These are phyloP conservation scores for Colletotrichum sp. DNA, from an alignment of 2,329 filamentous ascomycete species.

Conservation along the genomic window DNA sequence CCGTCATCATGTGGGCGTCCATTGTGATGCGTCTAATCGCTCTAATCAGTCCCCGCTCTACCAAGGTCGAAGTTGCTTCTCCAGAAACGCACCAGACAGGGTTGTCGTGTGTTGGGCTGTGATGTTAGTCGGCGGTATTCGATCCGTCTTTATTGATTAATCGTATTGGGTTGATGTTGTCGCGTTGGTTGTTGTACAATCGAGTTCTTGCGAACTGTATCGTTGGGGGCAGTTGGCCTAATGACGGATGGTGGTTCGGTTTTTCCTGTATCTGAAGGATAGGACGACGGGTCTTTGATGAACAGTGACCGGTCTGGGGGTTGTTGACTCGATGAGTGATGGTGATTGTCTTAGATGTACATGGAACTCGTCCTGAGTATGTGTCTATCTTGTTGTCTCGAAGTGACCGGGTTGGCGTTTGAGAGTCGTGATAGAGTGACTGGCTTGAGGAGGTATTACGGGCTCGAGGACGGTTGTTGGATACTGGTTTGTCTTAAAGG, in stretches of 20 bases:
- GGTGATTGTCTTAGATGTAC: slow-evolving; percentile 32
- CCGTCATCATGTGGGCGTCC: slow-evolving; percentile 64
- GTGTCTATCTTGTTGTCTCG: slow-evolving; percentile 11
- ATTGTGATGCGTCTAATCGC: slow-evolving; percentile 52
- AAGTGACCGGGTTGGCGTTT: slow-evolving; percentile 21
- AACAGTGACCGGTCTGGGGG: slow-evolving; percentile 17
- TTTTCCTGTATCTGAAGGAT: slow-evolving; percentile 37
- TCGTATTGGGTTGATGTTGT: slow-evolving; percentile 1
- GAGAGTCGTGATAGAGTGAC: slow-evolving; percentile 30
- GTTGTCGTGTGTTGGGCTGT: slow-evolving; percentile 13
- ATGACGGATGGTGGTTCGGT: slow-evolving; percentile 25
- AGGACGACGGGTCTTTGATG: slow-evolving; percentile 46
- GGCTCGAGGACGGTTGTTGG: slow-evolving; percentile 21
- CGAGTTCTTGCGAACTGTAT: slow-evolving; percentile 25
- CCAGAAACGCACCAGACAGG: slow-evolving; percentile 34
- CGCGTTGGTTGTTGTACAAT: slow-evolving; percentile 29
- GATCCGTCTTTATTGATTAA: slow-evolving; percentile 4
- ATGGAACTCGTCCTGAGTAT: slow-evolving; percentile 32
- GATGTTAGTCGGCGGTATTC: slow-evolving; percentile 9
- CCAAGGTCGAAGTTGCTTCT: not conserved
- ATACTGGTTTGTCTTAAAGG: slow-evolving; percentile 40
- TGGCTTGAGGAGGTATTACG: slow-evolving; percentile 32
- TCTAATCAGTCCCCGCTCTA: slow-evolving; percentile 22
- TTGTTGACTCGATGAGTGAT: slow-evolving; percentile 22
- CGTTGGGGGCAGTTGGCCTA: slow-evolving; percentile 34